These are phyloP conservation scores for Chlamydomonas eustigma DNA, from an alignment of 139 green algal species.

Conservation along the genomic window DNA sequence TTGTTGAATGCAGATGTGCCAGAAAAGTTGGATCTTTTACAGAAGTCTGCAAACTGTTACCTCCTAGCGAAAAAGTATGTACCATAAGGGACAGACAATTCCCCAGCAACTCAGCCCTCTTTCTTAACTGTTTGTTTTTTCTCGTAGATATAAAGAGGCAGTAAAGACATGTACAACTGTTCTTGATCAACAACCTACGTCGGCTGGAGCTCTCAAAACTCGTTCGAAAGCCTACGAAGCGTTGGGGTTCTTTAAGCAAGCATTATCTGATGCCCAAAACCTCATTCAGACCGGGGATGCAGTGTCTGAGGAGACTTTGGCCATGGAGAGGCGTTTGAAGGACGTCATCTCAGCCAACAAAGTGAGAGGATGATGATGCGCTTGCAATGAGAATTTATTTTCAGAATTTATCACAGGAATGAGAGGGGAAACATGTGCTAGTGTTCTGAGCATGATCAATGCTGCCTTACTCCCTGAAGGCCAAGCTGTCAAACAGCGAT, in stretches of 20 bases:
- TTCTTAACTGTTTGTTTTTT: too few species aligned
- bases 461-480: too few species aligned
- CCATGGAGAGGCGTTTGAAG: neutral
- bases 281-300: conserved; percentile 45
- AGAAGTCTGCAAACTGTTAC: conserved; percentile 79
- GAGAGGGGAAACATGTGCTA: too few species aligned
- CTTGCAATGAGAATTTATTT: too few species aligned
- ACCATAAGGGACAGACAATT: neutral
- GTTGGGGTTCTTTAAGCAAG: conserved; percentile 72
- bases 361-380: too few species aligned
- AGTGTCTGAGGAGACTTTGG: conserved; percentile 43
- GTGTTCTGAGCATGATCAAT: too few species aligned
- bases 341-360: conserved; percentile 5
- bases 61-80: conserved; percentile 60
- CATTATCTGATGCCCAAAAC: conserved; percentile 62
- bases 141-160: conserved; percentile 81
- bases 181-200: conserved; percentile 54
- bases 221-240: conserved; percentile 73
- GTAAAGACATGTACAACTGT: conserved; percentile 70
- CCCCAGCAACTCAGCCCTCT: too few species aligned
- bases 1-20: conserved; percentile 36
- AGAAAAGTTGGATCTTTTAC: conserved; percentile 65
- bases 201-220: conserved; percentile 57
- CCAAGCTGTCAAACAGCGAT: too few species aligned
- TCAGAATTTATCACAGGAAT: too few species aligned